Conservation (phyloP, 306 rosid species). For the Citrullus colocynthis region DNA sequence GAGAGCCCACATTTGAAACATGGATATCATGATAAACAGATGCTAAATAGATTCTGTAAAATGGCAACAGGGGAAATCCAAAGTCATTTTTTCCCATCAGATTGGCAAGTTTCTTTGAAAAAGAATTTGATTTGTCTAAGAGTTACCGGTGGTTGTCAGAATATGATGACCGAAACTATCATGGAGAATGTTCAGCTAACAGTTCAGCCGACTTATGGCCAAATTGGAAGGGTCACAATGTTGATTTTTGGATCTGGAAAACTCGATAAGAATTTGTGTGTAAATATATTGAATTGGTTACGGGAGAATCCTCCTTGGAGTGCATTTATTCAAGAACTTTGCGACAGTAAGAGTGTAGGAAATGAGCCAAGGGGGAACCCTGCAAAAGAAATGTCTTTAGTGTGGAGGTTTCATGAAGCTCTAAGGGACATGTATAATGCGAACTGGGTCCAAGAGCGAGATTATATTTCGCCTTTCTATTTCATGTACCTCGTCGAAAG, state of each 20-base stretch:
- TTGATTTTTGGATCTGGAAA: conserved; percentile 33
- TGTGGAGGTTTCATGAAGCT: conserved; percentile 20
- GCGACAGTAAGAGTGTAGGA: background rate
- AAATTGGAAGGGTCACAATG: conserved; percentile 37
- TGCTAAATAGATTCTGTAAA: conserved; percentile 8
- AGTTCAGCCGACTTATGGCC: conserved; percentile 18
- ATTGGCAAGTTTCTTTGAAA: conserved; percentile 24
- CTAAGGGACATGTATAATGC: conserved; percentile 20
- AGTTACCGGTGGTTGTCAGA: conserved; percentile 18
- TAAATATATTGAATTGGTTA: conserved; percentile 9
- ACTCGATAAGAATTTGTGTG: conserved; percentile 8
- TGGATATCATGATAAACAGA: background rate
- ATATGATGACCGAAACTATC: conserved; percentile 17
- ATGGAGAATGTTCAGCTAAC: conserved; percentile 9
- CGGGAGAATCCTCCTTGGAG: conserved; percentile 26
- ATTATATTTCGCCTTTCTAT: conserved; percentile 49
- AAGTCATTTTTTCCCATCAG: conserved; percentile 22
- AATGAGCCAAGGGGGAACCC: background rate
- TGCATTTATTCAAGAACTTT: conserved; percentile 22
- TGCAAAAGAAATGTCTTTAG: background rate
- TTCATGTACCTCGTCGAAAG: conserved; percentile 63
- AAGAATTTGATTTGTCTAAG: conserved; percentile 29
- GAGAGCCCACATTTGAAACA: conserved; percentile 16
- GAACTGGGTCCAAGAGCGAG: conserved; percentile 14
- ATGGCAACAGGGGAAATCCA: conserved; percentile 16